A percentile compares a stretch with the other conserved stretches of the same genome.
phyloP scores from a whole-genome alignment of 441 rosid species.

The Jatropha multifida region DNA sequence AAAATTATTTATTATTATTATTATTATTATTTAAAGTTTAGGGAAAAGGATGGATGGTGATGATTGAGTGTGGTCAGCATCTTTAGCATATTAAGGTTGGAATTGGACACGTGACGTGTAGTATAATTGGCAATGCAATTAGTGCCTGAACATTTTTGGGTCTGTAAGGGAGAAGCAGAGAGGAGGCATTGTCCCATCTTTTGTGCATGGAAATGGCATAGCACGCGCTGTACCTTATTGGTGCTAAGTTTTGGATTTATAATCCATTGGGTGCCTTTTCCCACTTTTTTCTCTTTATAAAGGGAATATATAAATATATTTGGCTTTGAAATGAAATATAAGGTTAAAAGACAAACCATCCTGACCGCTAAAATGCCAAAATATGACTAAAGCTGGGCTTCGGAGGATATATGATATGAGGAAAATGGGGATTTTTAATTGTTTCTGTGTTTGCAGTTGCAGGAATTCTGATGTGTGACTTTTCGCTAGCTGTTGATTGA shows the following conservation, averaged over 20 bases:
- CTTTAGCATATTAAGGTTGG: constrained; percentile 17
- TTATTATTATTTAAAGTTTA: no score
- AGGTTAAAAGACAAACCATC: constrained; percentile 9
- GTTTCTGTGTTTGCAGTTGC: no score
- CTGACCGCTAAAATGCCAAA: constrained; percentile 19
- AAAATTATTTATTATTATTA: no score
- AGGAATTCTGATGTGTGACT: no score
- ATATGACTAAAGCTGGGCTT: constrained; percentile 20
- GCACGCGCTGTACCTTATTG: constrained; percentile 29
- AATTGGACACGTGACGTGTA: constrained; percentile 24
- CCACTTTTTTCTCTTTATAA: constrained; percentile 1
- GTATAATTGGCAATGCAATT: constrained; percentile 33
- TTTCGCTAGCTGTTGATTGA: no score
- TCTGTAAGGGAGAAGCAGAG: constrained; percentile 4
- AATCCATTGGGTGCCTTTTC: neutral
- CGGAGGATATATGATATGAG: constrained; percentile 14
- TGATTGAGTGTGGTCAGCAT: constrained; percentile 20
- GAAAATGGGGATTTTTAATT: neutral
- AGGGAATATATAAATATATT: neutral
- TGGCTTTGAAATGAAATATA: no score
- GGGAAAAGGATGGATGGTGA: constrained; percentile 8
- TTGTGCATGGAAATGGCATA: constrained; percentile 31
- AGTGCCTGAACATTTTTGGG: constrained; percentile 26
- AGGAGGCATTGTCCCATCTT: neutral
- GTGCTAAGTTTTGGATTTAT: constrained; percentile 22